Evolutionary conservation across 768 basidiomycete genomes (phyloP), one percentile per base, ranked within the genome.

Genomic region (Auricularia sp.): DNA sequence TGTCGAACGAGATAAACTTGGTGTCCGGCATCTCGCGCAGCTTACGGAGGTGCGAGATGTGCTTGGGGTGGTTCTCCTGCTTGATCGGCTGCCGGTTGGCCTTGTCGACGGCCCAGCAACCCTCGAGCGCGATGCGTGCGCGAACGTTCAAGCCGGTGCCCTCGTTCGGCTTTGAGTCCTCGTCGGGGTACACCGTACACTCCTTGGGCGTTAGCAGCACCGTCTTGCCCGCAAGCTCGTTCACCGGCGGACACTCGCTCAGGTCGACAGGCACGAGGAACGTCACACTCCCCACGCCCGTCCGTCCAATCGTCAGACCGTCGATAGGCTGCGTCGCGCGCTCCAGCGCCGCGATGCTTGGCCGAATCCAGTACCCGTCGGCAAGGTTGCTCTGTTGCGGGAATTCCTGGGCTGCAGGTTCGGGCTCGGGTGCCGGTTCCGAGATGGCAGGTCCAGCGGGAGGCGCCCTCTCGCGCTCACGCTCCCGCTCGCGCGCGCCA

Each of bases 141-240:
- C 82, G 86, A 29, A 95, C 93, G 71, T 98, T 98, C 64, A 99
- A 79, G 43, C 97, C 97, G 23, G 85, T 79, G 16, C 94, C 93
- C 23, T 86, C 82, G 10, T 85, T 81, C 0, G 93, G 92, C 75
- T 95, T 95, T n/a, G 90, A 87, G 62, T 89, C 87, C 65, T 85
- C 85, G 66, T 96, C 94, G 1, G 93, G 92, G 74, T 99, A 98
- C 43, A 98, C 94, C 60, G 85, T 88, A 71, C 92, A 91, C 73
- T 95, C 93, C 79, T 90, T 91, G 73, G 93, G 87, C 66, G 91
- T 88, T 73, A 99, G 95, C 58, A 87, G 81, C 33, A 98, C 84
- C 65, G 93, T 82, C 64, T 87, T 85, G n/a, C 94, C 96, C 3
- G 93, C 80, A 36, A 99, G 83, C 44, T 87, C 86, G 6, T 86